Evolutionary conservation across 2,329 filamentous ascomycete genomes (phyloP), one percentile per base, ranked within the genome.

Genomic region (Colletotrichum sp.): DNA sequence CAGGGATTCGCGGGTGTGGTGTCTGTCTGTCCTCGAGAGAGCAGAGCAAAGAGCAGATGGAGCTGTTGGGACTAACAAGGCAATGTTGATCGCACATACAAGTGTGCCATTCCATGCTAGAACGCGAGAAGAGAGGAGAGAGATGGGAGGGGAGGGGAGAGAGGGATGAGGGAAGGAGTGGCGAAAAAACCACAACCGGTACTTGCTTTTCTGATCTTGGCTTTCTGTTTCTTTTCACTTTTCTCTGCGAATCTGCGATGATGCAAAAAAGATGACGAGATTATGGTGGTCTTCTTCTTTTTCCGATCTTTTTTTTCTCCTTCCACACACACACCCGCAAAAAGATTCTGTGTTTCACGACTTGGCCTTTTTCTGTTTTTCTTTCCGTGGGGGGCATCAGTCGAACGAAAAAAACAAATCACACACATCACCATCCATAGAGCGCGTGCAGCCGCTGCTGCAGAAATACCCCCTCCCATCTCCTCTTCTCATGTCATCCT

Each of bases 361-460:
- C 22, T 36, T 32, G 18, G n/a, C 28, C 28, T 32, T n/a, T 36
- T 57, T 68, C n/a, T 68, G 12, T 16, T 36, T 32, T 24, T 55
- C n/a, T 26, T 26, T 28, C 22, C 22, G 36, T 44, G 30, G 67
- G 68, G 55, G 55, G 34, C 68, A 34, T 34, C 32, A 12, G 55
- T 63, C 36, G 15, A 52, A 22, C n/a, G 6, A 48, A 55, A 30
- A n/a, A 60, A 39, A 18, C 30, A 39, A 6, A 59, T 13, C 24
- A n/a, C 18, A 22, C 8, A 59, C 24, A 18, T 12, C 32, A 34
- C n/a, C 18, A 48, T 24, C 9, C 64, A 63, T 73, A 73, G 72
- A 74, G 67, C 67, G 60, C 26, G 30, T 74, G 71, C 67, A 64
- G 67, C 71, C 71, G 60, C 71, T 70, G 71, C 59, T 57, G 71